Base-by-base conservation (phyloP, 768 basidiomycete species). In the Asterophora parasitica region DNA sequence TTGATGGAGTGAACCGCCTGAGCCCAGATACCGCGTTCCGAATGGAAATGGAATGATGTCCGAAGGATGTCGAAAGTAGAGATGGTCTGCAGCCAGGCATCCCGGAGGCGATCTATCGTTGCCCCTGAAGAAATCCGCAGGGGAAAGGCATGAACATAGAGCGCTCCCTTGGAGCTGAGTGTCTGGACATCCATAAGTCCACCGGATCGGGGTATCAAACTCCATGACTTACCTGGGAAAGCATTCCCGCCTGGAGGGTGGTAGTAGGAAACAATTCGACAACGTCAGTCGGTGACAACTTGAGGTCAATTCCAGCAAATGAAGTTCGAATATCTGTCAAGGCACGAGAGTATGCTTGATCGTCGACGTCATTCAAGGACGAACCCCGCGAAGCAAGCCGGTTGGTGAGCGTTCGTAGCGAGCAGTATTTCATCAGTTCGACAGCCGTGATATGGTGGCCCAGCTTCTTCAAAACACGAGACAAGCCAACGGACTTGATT, bases 161-260 rank as follows among this genome's bases (percentile, higher is more conserved):
- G 51, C 12, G 51, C 47, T 7, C 67, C 67, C 17, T 51, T 37
- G 2, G 65, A 63, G n/a, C 48, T 56, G 17, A 66, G 50, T 1
- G 67, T 67, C 67, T 68, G 38, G 15, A 50, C 26, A 13, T 44
- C 16, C 34, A 13, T 35, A 55, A 40, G 11, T 42, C 41, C 5
- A 32, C 20, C 26, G 12, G 4, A 31, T 12, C 12, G 30, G 30
- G 30, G 30, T 19, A 46, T 35, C 17, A 35, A 26, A 45, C 34
- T 45, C 20, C 41, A 10, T 27, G 15, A 47, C 59, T 34, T 48
- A 73, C 75, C 63, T 77, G 75, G 3, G 75, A 75, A 34, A 77
- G 53, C 74, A 77, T 75, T 9, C 76, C 76, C 12, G 72, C 62
- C 57, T 77, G 76, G 15, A 77, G 60, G 16, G 62, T 63, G 4